Evolutionary conservation across 139 green algal species (phyloP).

Genomic region (Limnomonas spitsbergensis): DNA sequence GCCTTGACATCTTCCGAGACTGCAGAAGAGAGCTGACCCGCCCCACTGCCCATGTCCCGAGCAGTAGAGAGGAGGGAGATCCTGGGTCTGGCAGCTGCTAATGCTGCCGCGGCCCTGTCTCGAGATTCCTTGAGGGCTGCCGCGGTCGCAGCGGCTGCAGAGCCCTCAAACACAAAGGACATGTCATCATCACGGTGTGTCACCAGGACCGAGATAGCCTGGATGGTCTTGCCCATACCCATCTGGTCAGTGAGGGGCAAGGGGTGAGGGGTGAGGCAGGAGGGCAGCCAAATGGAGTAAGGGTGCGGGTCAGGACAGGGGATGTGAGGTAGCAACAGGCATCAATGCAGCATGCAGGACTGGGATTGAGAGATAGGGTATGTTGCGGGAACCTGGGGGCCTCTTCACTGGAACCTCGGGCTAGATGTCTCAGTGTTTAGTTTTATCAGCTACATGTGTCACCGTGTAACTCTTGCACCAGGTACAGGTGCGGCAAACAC

Average conservation of each 20-base stretch:
- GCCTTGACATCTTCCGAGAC: too few species aligned
- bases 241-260: conserved; percentile 62
- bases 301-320: too few species aligned
- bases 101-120: conserved; percentile 9
- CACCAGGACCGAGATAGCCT: conserved; percentile 81
- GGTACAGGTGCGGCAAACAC: too few species aligned
- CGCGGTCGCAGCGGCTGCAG: background rate
- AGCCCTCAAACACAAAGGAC: background rate
- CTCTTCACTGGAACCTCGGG: too few species aligned
- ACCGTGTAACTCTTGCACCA: too few species aligned
- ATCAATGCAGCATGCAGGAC: too few species aligned
- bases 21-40: too few species aligned
- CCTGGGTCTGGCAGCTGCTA: conserved; percentile 11
- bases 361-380: too few species aligned
- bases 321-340: too few species aligned
- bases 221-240: conserved; percentile 65
- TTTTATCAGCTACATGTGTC: too few species aligned
- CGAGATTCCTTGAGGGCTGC: background rate
- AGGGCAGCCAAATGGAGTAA: background rate
- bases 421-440: too few species aligned
- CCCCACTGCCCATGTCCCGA: background rate
- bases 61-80: conserved; percentile 13
- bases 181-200: conserved; percentile 54
- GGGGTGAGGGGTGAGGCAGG: background rate
- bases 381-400: too few species aligned